Percentiles rank a stretch among this genome's conserved stretches.
Conservation (phyloP, 2,329 filamentous ascomycete species). For the Salinomyces thailandicus region DNA sequence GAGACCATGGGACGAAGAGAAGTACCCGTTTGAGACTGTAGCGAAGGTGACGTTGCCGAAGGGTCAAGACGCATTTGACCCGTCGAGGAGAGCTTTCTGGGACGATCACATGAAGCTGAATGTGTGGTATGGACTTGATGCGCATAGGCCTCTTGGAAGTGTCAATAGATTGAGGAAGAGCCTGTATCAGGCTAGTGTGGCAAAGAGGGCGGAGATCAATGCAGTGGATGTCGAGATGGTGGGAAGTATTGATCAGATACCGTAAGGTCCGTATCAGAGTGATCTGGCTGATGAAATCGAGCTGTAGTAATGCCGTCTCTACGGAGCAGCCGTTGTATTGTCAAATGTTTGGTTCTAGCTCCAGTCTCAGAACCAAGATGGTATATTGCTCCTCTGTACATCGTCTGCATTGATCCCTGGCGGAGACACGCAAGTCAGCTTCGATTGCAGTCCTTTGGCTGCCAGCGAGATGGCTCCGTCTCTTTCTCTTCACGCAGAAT, state of each 20-base stretch:
- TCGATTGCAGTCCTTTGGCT: too few relatives aligned
- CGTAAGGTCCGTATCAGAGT: too few relatives aligned
- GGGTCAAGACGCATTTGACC: constrained; percentile 18
- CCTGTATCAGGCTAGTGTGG: constrained; percentile 22
- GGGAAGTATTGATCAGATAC: constrained; percentile 17
- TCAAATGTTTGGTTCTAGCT: too few relatives aligned
- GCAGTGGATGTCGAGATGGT: constrained; percentile 10
- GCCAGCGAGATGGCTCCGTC: too few relatives aligned
- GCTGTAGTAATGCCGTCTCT: too few relatives aligned
- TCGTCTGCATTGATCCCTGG: too few relatives aligned
- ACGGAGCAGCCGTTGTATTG: too few relatives aligned
- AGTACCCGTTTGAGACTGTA: constrained; percentile 23
- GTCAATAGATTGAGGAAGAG: constrained; percentile 22
- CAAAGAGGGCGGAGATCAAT: constrained; percentile 19
- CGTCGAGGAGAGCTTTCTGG: constrained; percentile 19
- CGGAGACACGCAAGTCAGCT: too few relatives aligned
- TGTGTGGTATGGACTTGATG: constrained; percentile 20
- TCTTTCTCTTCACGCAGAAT: too few relatives aligned
- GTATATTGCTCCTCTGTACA: too few relatives aligned
- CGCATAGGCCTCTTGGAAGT: constrained; percentile 20
- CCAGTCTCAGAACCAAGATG: too few relatives aligned
- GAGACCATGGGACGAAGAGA: constrained; percentile 24
- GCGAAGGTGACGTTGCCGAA: constrained; percentile 19
- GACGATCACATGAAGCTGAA: constrained; percentile 23
- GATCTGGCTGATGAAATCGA: too few relatives aligned